These are phyloP conservation scores for Exophiala lecanii-corni DNA, from an alignment of 2,329 filamentous ascomycete genomes.

Conservation along the genomic window DNA sequence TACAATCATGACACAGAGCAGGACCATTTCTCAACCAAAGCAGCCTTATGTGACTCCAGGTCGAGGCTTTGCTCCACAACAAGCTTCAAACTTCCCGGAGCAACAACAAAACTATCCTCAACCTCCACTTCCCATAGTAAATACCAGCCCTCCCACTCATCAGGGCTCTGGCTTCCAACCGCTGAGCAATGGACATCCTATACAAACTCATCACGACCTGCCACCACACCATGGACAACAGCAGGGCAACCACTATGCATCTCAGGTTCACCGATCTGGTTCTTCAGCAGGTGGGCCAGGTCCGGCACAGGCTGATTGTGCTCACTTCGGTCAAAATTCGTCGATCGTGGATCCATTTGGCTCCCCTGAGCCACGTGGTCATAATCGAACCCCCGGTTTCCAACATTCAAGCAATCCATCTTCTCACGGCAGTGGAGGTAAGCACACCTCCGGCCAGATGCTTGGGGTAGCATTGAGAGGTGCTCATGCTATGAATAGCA, in stretches of 20 bases:
- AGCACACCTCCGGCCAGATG: neutral
- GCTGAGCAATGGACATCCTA: neutral
- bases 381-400: conserved; percentile 3
- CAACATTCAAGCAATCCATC: conserved; percentile 1
- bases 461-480: neutral
- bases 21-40: conserved; percentile 14
- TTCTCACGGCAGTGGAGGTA: conserved; percentile 1
- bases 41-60: conserved; percentile 9
- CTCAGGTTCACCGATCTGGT: neutral
- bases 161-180: neutral
- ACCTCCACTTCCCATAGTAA: neutral
- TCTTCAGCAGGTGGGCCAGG: conserved; percentile 1
- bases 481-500: neutral
- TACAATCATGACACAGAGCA: conserved; percentile 20
- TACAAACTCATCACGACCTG: neutral
- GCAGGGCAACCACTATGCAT: neutral
- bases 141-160: neutral
- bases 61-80: conserved; percentile 2
- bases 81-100: conserved; percentile 3
- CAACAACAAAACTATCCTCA: neutral
- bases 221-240: neutral
- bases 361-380: conserved; percentile 11
- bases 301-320: conserved; percentile 1
- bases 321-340: conserved; percentile 2
- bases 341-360: conserved; percentile 12